Percentiles rank a stretch among this genome's conserved stretches.
Conservation (phyloP, 768 basidiomycete species). For the Psilocybe tampanensis region DNA sequence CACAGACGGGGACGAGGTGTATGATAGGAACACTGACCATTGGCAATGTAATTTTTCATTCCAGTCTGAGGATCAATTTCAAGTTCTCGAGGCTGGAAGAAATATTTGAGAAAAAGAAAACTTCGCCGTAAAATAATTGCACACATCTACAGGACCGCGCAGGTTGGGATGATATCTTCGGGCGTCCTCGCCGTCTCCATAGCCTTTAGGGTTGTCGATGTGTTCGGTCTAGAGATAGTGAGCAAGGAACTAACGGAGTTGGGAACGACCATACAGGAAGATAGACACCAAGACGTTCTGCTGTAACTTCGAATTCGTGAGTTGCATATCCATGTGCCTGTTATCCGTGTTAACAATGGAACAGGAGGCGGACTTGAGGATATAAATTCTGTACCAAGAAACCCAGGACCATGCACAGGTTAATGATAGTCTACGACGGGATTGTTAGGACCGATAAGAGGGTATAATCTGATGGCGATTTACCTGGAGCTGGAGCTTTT, state of each 20-base stretch:
- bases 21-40: conserved; percentile 46
- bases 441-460: conserved; percentile 3
- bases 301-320: conserved; percentile 83
- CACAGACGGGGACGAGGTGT: too few relatives aligned
- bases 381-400: conserved; percentile 65
- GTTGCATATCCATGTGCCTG: conserved; percentile 84
- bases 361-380: not conserved
- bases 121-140: conserved; percentile 10
- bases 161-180: conserved; percentile 75
- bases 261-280: conserved; percentile 60
- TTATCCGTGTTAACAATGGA: not conserved
- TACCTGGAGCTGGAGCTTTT: conserved; percentile 72
- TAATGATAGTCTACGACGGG: conserved; percentile 71
- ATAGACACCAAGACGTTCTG: conserved; percentile 81
- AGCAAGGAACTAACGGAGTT: not conserved
- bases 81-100: conserved; percentile 68
- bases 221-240: conserved; percentile 64
- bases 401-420: conserved; percentile 87
- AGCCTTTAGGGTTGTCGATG: conserved; percentile 93
- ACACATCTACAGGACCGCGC: conserved; percentile 80
- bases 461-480: too few relatives aligned
- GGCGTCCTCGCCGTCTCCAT: conserved; percentile 83
- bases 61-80: conserved; percentile 84
- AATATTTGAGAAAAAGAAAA: not conserved
- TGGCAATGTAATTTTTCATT: conserved; percentile 96